Evolutionary conservation across 176 grass and related monocot species (phyloP).

Genomic region (Puccinellia tenuiflora): DNA sequence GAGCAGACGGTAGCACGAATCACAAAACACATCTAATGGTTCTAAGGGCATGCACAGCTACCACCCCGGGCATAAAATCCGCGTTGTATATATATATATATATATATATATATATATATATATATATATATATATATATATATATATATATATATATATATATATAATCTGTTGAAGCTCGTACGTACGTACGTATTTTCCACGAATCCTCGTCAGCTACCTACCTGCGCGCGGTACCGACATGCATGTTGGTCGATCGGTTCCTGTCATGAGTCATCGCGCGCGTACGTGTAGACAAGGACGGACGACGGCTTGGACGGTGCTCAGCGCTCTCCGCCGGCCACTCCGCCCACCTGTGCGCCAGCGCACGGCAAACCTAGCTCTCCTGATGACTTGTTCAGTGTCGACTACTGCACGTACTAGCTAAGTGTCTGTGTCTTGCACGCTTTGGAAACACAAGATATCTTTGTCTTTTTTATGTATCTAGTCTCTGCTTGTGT

Average conservation of each 20-base stretch:
- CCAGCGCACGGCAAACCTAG: background rate
- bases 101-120: too few species aligned
- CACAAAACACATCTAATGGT: too few species aligned
- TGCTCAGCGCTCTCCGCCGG: background rate
- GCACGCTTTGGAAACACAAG: background rate
- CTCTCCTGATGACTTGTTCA: background rate
- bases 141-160: too few species aligned
- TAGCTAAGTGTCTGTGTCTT: background rate
- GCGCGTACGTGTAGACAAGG: background rate
- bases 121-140: too few species aligned
- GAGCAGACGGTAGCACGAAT: too few species aligned
- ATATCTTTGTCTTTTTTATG: background rate
- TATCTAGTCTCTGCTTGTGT: background rate
- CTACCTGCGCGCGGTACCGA: background rate
- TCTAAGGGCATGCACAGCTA: too few species aligned
- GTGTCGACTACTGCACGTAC: background rate
- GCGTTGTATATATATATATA: too few species aligned
- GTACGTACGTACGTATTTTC: background rate
- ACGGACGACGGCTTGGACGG: background rate
- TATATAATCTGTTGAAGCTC: background rate
- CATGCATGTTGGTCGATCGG: background rate
- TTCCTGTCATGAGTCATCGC: background rate
- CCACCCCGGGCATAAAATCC: too few species aligned
- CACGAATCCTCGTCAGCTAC: background rate
- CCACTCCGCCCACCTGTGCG: background rate